phyloP scores from a whole-genome alignment of 2,329 filamentous ascomycete species.

The Aspergillus oerlinghausenensis region DNA sequence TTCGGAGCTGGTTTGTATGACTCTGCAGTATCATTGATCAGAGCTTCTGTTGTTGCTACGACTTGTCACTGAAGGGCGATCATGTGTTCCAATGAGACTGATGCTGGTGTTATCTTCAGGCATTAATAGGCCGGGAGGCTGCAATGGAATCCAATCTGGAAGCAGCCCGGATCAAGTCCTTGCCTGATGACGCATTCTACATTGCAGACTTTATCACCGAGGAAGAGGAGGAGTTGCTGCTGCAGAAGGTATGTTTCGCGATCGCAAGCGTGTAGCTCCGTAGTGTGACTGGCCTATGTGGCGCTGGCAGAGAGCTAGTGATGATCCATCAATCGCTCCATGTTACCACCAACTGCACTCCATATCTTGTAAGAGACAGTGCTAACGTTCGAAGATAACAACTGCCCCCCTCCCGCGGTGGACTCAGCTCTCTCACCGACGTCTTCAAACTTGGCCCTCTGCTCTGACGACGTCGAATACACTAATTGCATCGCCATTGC shows the following conservation, averaged over 20 bases:
- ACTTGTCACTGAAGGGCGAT: not conserved
- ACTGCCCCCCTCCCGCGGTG: conserved; percentile 70
- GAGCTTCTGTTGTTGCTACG: not conserved
- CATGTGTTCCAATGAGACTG: not conserved
- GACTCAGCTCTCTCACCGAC: conserved; percentile 82
- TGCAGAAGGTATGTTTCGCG: conserved; percentile 58
- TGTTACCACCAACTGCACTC: not conserved
- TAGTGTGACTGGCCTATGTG: not conserved
- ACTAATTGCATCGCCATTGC: conserved; percentile 67
- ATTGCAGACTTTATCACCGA: conserved; percentile 76
- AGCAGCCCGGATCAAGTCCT: conserved; percentile 24
- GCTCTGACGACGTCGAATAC: conserved; percentile 70
- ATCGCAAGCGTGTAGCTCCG: not conserved
- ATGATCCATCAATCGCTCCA: not conserved
- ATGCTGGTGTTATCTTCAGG: not conserved
- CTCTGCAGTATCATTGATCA: not conserved
- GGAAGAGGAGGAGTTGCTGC: conserved; percentile 66
- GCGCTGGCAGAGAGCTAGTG: not conserved
- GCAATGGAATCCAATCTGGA: conserved; percentile 23
- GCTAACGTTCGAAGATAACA: conserved; percentile 33
- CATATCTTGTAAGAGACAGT: not conserved
- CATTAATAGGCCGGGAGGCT: not conserved
- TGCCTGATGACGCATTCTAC: conserved; percentile 63
- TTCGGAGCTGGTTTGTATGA: not conserved
- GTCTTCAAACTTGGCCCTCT: conserved; percentile 86